phyloP scores from a whole-genome alignment of 2,329 filamentous ascomycete species.

The Paraphoma sp. region DNA sequence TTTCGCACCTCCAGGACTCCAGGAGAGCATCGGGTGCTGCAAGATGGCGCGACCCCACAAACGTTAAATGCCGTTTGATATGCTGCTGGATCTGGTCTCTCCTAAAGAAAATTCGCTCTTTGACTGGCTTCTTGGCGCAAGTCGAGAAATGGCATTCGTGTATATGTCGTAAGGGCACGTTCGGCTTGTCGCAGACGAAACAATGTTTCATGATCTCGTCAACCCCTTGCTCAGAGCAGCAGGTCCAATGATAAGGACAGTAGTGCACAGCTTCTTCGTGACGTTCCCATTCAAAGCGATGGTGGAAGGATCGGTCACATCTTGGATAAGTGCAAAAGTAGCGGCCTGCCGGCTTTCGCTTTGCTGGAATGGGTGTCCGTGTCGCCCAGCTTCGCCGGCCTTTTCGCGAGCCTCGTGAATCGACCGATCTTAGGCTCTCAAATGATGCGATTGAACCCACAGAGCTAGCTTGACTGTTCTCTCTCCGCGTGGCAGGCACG shows the following conservation, averaged over 20 bases:
- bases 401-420: slow-evolving; percentile 8
- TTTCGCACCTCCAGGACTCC: background rate
- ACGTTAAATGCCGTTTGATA: background rate
- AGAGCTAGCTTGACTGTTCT: background rate
- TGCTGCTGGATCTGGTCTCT: slow-evolving; percentile 9
- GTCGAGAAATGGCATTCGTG: background rate
- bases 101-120: slow-evolving; percentile 5
- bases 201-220: background rate
- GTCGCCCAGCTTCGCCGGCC: slow-evolving; percentile 7
- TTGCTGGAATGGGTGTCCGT: background rate
- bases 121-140: background rate
- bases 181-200: background rate
- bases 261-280: slow-evolving; percentile 17
- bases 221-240: background rate
- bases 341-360: too few relatives aligned
- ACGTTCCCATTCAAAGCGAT: slow-evolving; percentile 7
- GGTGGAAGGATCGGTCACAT: background rate
- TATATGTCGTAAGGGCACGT: background rate
- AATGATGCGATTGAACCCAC: background rate
- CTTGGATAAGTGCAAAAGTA: slow-evolving; percentile 7
- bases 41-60: too few relatives aligned
- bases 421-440: slow-evolving; percentile 7
- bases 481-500: too few relatives aligned
- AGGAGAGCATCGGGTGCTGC: background rate
- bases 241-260: slow-evolving; percentile 14